Conservation (phyloP, 1,284 basidiomycete species). For the Irpex sp. region DNA sequence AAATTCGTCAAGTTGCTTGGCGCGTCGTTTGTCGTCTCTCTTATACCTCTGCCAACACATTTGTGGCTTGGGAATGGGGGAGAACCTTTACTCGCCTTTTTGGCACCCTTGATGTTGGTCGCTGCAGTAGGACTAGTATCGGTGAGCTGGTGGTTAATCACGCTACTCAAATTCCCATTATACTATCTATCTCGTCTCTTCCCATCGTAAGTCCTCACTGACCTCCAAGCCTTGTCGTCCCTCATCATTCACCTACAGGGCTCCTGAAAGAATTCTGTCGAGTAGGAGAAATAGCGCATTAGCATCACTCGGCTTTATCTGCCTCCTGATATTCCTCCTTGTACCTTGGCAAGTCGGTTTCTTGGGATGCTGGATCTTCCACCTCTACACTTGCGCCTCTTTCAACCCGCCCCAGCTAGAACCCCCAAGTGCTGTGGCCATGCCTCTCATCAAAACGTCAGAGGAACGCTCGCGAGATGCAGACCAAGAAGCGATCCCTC, state of each 20-base stretch:
- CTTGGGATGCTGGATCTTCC: constrained; percentile 74
- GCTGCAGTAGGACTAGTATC: constrained; percentile 55
- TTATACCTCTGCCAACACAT: constrained; percentile 51
- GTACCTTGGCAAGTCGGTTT: constrained; percentile 91
- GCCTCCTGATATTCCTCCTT: constrained; percentile 61
- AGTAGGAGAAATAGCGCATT: constrained; percentile 38
- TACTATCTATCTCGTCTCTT: constrained; percentile 19
- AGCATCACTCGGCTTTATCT: constrained; percentile 57
- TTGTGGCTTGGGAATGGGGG: constrained; percentile 57
- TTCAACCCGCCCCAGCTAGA: constrained; percentile 16
- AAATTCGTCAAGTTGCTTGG: constrained; percentile 39
- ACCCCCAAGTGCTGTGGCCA: constrained; percentile 6
- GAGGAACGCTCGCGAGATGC: background rate
- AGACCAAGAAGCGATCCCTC: background rate
- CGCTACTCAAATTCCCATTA: constrained; percentile 14
- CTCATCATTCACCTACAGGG: constrained; percentile 1
- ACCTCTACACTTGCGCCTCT: constrained; percentile 56
- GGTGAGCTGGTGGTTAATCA: constrained; percentile 44
- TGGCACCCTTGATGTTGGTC: constrained; percentile 53
- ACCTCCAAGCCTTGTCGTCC: background rate
- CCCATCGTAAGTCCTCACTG: constrained; percentile 32
- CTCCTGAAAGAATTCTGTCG: background rate
- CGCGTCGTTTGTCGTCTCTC: constrained; percentile 38
- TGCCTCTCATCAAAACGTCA: constrained; percentile 12
- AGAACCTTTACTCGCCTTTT: constrained; percentile 37